Conservation (phyloP, 2,329 filamentous ascomycete genomes). For the Escovopsis weberi region DNA sequence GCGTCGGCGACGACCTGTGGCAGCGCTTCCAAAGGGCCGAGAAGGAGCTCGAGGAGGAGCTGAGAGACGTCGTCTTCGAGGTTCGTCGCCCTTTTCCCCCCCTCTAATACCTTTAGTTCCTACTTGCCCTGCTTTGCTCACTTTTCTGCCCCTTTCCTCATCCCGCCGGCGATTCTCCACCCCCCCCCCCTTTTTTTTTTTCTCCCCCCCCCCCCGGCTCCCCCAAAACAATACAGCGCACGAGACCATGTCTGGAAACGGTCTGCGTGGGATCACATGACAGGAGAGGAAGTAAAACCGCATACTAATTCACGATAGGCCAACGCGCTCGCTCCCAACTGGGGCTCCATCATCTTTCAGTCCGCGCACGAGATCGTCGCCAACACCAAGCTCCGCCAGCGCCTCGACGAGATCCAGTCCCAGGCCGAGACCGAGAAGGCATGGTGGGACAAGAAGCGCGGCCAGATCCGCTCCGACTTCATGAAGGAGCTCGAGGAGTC, state of each 20-base stretch:
- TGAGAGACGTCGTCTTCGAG: constrained; percentile 87
- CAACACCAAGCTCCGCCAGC: constrained; percentile 62
- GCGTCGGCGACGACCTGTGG: constrained; percentile 91
- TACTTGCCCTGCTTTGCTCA: neutral
- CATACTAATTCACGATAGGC: constrained; percentile 40
- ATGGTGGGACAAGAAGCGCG: constrained; percentile 83
- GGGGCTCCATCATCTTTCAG: constrained; percentile 94
- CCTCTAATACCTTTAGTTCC: no score
- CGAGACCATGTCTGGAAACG: no score
- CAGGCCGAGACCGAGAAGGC: constrained; percentile 61
- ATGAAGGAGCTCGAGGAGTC: constrained; percentile 71
- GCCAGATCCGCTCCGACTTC: constrained; percentile 58
- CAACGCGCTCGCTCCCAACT: constrained; percentile 74
- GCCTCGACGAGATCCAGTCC: constrained; percentile 59
- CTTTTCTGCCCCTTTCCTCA: no score
- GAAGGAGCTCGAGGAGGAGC: constrained; percentile 94
- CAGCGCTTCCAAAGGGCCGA: constrained; percentile 83
- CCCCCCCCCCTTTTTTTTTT: no score
- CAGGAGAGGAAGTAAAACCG: neutral
- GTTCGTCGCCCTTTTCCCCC: constrained; percentile 29
- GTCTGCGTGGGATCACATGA: neutral
- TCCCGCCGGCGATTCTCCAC: no score
- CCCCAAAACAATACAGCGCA: no score
- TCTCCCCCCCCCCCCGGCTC: no score
- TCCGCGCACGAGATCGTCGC: constrained; percentile 90